Evolutionary conservation across 495 filamentous ascomycete genomes (phyloP), one percentile per base, ranked within the genome.

Genomic region (Penicillium steckii): DNA sequence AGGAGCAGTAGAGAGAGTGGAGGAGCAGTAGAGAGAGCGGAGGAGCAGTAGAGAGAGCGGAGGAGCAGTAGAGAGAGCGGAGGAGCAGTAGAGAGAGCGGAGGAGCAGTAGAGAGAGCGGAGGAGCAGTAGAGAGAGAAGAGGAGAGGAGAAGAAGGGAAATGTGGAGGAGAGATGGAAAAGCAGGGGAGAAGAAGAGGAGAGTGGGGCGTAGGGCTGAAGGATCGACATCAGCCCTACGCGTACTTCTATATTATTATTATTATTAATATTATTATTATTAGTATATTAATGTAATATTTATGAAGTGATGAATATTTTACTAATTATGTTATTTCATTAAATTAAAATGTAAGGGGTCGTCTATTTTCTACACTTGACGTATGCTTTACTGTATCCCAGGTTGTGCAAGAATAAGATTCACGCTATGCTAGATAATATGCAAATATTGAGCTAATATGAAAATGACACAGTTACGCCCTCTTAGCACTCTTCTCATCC

Each of bases 191-290:
- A 49, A 56, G 17, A 43, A 44, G 26, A 35, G 17, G 40, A 45
- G 52, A 22, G 25, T 41, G 38, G 38, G 38, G 38, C 38, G 49
- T 66, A 66, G 60, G 63, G 63, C 63, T 66, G 62, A 59, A 18
- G n/a, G 22, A 18, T 40, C 15, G 8, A 9, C 2, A 1, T 41
- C 35, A 38, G 35, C 35, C 35, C 35, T 38, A 38, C 35, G 35
- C 35, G 8, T 17, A 8, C 10, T 15, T 17, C 8, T 38, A 19
- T 15, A n/a, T 19, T 15, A 17, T 8, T 17, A 19, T n/a, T 38
- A 19, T 9, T n/a, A 32, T n/a, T n/a, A n/a, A 10, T 32, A 32
- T 9, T 32, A 32, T 8, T 32, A 38, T 9, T 29, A 29, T 8
- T 38, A 38, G n/a, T 38, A 9, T 38, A 21, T 29, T 5, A 6